Percentiles rank a stretch among this genome's conserved stretches.
phyloP scores from a whole-genome alignment of 139 green algal species.

The Medakamo hakoo region DNA sequence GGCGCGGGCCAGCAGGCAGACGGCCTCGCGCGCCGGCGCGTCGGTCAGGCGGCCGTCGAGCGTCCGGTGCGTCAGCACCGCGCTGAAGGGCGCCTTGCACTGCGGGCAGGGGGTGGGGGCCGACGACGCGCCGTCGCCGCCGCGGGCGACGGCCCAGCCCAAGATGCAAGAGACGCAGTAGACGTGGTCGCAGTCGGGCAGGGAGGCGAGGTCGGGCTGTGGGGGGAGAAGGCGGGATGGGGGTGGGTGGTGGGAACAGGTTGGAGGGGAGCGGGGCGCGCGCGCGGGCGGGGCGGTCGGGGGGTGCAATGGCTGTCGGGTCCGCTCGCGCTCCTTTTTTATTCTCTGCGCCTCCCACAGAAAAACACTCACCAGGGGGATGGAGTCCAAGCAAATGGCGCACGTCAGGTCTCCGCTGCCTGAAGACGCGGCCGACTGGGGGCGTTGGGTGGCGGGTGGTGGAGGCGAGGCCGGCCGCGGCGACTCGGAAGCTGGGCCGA shows the following conservation, averaged over 20 bases:
- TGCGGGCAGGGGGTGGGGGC: conserved; percentile 48
- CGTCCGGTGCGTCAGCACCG: conserved; percentile 39
- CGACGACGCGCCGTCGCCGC: conserved; percentile 12
- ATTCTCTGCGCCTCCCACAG: too few species aligned
- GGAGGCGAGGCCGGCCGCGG: too few species aligned
- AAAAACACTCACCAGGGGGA: too few species aligned
- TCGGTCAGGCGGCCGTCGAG: conserved; percentile 61
- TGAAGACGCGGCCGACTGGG: too few species aligned
- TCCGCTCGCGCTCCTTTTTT: too few species aligned
- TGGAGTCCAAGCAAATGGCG: conserved; percentile 57
- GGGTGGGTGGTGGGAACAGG: too few species aligned
- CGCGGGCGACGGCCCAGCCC: conserved; percentile 48
- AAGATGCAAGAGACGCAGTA: conserved; percentile 76
- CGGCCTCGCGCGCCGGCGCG: conserved; percentile 52
- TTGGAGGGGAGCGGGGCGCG: too few species aligned
- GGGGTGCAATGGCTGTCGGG: too few species aligned
- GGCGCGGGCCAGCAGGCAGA: conserved; percentile 60
- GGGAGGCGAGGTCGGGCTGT: conserved; percentile 37
- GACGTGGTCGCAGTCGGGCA: conserved; percentile 70
- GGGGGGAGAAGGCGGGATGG: too few species aligned
- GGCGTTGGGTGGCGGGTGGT: too few species aligned
- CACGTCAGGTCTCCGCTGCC: conserved; percentile 53
- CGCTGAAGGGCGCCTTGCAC: conserved; percentile 36
- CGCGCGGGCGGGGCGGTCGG: too few species aligned
- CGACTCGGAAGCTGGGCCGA: too few species aligned